Evolutionary conservation across 805 yeast genomes (phyloP).

Genomic region (Sugiyamaella boreocaroliniensis): DNA sequence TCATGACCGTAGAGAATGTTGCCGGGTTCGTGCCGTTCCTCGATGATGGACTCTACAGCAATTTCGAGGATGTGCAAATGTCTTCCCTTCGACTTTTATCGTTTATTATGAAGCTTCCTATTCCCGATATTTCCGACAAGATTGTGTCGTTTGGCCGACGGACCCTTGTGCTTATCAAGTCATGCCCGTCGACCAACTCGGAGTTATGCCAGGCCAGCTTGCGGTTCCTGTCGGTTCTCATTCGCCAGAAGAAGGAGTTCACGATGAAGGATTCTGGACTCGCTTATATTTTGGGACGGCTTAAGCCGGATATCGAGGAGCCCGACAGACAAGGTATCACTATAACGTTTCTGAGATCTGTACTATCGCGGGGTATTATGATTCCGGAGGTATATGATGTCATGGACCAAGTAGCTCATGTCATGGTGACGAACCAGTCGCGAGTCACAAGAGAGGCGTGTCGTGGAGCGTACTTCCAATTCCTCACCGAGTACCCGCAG

Average conservation of each 20-base stretch:
- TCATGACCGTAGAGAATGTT: slow-evolving; percentile 55
- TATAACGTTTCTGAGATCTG: slow-evolving; percentile 71
- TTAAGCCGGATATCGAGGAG: slow-evolving; percentile 84
- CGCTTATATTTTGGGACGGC: slow-evolving; percentile 61
- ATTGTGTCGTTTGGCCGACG: slow-evolving; percentile 24
- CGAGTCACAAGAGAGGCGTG: slow-evolving; percentile 78
- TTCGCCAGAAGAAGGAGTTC: slow-evolving; percentile 62
- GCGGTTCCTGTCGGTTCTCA: slow-evolving; percentile 62
- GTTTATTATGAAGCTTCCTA: slow-evolving; percentile 53
- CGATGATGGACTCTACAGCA: slow-evolving; percentile 52
- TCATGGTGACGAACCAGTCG: slow-evolving; percentile 86
- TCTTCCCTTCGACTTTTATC: slow-evolving; percentile 60
- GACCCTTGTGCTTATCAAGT: slow-evolving; percentile 51
- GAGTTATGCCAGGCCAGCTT: slow-evolving; percentile 77
- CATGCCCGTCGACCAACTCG: slow-evolving; percentile 68
- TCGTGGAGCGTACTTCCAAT: slow-evolving; percentile 73
- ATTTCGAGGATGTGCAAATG: slow-evolving; percentile 69
- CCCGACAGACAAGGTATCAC: slow-evolving; percentile 86
- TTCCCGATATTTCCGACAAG: slow-evolving; percentile 42
- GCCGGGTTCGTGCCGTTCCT: slow-evolving; percentile 71
- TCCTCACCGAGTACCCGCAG: slow-evolving; percentile 91
- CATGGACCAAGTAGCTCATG: slow-evolving; percentile 70
- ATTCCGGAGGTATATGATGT: slow-evolving; percentile 86
- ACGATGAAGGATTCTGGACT: slow-evolving; percentile 63
- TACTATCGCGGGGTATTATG: slow-evolving; percentile 65